A percentile compares a stretch with the other conserved stretches of the same genome.
Conservation (phyloP, 257 asterid species). For the Fraxinus americana region DNA sequence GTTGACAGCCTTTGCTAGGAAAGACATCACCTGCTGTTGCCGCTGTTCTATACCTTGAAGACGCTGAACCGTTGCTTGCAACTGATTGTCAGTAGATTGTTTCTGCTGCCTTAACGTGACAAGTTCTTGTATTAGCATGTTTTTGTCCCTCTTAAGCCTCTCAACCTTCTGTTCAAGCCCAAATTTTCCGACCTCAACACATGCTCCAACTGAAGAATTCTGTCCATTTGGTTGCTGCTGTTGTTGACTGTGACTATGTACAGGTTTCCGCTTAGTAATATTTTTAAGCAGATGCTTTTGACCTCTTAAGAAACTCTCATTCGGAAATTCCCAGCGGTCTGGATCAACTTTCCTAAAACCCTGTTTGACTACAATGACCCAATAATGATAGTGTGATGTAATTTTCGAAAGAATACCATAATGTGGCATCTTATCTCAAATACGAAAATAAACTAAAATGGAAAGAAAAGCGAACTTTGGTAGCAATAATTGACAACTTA, state of each 20-base stretch:
- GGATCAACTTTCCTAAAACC: constrained; percentile 95
- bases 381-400: constrained; percentile 12
- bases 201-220: constrained; percentile 63
- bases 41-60: constrained; percentile 98
- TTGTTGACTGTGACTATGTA: constrained; percentile 71
- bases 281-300: constrained; percentile 79
- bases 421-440: background rate
- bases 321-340: constrained; percentile 94
- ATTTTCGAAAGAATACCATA: background rate
- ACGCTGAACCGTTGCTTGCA: constrained; percentile 79
- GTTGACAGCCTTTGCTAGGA: constrained; percentile 90
- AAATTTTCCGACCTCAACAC: constrained; percentile 92
- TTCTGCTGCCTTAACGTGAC: constrained; percentile 90
- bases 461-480: too few species aligned
- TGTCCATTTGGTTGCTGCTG: constrained; percentile 64
- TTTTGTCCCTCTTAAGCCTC: constrained; percentile 87
- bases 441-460: too few species aligned
- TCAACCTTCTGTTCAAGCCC: constrained; percentile 95
- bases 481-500: too few species aligned
- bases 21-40: constrained; percentile 96
- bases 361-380: constrained; percentile 36
- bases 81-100: constrained; percentile 78
- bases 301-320: constrained; percentile 90
- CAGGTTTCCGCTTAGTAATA: constrained; percentile 79
- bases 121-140: constrained; percentile 91